A percentile compares a stretch with the other conserved stretches of the same genome.
phyloP scores from a whole-genome alignment of 495 filamentous ascomycete species.

The Bombardia bombarda region DNA sequence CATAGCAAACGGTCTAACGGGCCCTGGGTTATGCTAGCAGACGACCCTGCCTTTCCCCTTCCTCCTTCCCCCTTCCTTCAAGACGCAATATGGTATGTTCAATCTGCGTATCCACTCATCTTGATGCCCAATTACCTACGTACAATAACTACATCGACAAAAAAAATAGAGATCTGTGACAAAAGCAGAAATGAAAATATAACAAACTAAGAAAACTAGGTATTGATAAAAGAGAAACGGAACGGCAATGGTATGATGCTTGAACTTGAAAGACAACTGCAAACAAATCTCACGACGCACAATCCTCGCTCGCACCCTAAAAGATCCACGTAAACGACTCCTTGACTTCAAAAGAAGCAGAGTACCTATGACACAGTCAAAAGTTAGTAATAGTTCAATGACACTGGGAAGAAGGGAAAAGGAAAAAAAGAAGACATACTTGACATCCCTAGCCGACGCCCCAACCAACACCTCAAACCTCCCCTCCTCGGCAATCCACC shows the following conservation, averaged over 20 bases:
- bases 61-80: background rate
- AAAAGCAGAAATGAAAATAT: no score
- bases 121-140: background rate
- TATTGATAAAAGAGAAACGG: background rate
- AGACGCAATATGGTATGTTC: background rate
- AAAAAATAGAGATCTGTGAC: background rate
- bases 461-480: constrained; percentile 59
- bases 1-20: no score
- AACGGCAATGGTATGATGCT: background rate
- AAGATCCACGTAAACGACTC: constrained; percentile 53
- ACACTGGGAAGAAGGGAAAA: background rate
- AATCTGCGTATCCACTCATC: background rate
- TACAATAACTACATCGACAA: background rate
- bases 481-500: constrained; percentile 76
- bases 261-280: background rate
- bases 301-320: no score
- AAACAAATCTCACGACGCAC: background rate
- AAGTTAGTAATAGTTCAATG: constrained; percentile 6
- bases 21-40: no score
- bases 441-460: constrained; percentile 40
- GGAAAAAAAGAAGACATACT: constrained; percentile 20
- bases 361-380: constrained; percentile 25
- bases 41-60: no score
- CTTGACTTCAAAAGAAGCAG: constrained; percentile 44
- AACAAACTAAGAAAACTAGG: no score